These are phyloP conservation scores for Dittrichia graveolens DNA, from an alignment of 129 eudicot species.

Conservation along the genomic window DNA sequence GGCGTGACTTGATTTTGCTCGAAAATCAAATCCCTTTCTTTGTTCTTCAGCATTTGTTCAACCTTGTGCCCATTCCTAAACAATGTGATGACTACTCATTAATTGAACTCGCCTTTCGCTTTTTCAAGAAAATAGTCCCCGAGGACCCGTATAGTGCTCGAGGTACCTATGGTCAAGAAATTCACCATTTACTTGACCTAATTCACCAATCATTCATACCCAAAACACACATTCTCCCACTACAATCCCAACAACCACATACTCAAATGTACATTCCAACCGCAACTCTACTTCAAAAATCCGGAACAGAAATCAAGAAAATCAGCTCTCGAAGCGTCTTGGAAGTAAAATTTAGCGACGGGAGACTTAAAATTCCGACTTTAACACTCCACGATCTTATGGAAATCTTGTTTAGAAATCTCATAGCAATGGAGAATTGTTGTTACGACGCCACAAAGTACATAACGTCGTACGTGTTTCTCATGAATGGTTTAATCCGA, in stretches of 20 bases:
- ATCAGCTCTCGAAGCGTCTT: constrained; percentile 26
- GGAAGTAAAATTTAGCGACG: constrained; percentile 44
- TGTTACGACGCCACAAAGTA: constrained; percentile 38
- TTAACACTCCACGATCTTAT: constrained; percentile 45
- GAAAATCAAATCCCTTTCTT: constrained; percentile 82
- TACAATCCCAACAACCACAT: background rate
- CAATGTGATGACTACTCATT: constrained; percentile 42
- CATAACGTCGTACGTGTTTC: constrained; percentile 59
- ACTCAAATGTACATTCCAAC: constrained; percentile 12
- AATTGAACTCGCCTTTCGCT: constrained; percentile 48
- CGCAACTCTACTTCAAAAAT: constrained; percentile 31
- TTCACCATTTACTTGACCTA: constrained; percentile 65
- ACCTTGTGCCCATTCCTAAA: constrained; percentile 53
- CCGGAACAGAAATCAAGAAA: constrained; percentile 40
- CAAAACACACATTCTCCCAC: constrained; percentile 21
- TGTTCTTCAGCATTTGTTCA: constrained; percentile 52
- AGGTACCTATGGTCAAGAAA: constrained; percentile 41
- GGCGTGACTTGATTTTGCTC: constrained; percentile 60
- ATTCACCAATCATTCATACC: constrained; percentile 63
- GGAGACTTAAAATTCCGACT: constrained; percentile 52
- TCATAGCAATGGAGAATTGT: constrained; percentile 62
- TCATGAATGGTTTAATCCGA: constrained; percentile 48
- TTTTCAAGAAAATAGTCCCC: constrained; percentile 53
- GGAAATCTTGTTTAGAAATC: constrained; percentile 53
- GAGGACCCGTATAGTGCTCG: constrained; percentile 32